phyloP scores from a whole-genome alignment of 2,329 filamentous ascomycete genomes.

The Fusarium sororula region DNA sequence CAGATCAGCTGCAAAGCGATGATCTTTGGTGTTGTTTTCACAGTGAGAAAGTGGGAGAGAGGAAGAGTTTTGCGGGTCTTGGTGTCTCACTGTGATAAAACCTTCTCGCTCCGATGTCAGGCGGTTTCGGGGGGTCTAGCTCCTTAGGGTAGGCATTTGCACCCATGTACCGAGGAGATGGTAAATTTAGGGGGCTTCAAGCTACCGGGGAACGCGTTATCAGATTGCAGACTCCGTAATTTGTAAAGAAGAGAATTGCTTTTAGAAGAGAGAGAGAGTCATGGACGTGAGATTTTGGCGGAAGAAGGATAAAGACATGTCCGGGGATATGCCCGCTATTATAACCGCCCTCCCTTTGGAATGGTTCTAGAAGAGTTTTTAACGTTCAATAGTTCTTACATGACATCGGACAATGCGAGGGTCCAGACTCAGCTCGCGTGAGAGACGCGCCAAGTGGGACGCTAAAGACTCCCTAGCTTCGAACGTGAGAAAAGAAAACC shows the following conservation, averaged over 20 bases:
- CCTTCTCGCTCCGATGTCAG: constrained; percentile 10
- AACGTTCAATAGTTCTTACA: neutral
- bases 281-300: neutral
- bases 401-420: neutral
- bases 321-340: neutral
- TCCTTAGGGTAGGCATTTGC: neutral
- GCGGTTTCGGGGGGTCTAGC: constrained; percentile 6
- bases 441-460: constrained; percentile 6
- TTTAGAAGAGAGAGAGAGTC: too few relatives aligned
- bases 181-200: neutral
- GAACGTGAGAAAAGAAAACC: neutral
- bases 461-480: neutral
- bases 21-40: neutral
- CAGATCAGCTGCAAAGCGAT: neutral
- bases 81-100: constrained; percentile 34
- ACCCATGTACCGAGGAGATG: neutral
- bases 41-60: constrained; percentile 12
- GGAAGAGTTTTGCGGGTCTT: neutral
- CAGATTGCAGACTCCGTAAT: too few relatives aligned
- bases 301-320: fast-evolving
- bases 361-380: neutral
- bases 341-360: neutral
- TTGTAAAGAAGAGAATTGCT: too few relatives aligned
- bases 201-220: neutral
- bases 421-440: neutral